These are phyloP conservation scores for Phytophthora ramorum DNA, from an alignment of 352 stramenopile species.

Conservation along the genomic window DNA sequence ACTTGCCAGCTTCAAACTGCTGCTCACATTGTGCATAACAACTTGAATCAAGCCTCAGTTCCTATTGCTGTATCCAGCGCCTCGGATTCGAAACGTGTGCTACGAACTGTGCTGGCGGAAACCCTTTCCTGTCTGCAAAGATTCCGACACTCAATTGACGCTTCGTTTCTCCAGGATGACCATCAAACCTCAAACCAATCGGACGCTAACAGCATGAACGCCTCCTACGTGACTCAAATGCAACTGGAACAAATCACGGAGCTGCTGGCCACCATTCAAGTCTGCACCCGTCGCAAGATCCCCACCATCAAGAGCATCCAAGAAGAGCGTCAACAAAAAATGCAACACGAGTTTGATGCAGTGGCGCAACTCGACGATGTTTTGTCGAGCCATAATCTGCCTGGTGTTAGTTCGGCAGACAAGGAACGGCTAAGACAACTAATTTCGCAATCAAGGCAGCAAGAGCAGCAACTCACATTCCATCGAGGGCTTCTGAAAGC, in stretches of 20 bases:
- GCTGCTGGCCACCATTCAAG: slow-evolving; percentile 15
- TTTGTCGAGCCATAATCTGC: slow-evolving; percentile 16
- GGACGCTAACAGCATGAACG: not conserved
- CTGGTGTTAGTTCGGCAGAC: not conserved
- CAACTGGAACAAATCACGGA: slow-evolving; percentile 18
- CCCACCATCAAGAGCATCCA: slow-evolving; percentile 23
- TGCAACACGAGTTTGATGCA: slow-evolving; percentile 20
- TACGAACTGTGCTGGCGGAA: slow-evolving; percentile 14
- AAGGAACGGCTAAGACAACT: slow-evolving; percentile 11
- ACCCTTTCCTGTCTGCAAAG: slow-evolving; percentile 34
- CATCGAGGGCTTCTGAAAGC: slow-evolving; percentile 34
- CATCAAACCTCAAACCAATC: not conserved
- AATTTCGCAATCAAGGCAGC: slow-evolving; percentile 30
- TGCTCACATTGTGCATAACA: slow-evolving; percentile 22
- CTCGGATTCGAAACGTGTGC: slow-evolving; percentile 5
- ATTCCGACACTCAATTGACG: slow-evolving; percentile 32
- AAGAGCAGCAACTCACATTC: slow-evolving; percentile 47
- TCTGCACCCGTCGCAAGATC: slow-evolving; percentile 12
- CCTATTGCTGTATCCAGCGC: not conserved
- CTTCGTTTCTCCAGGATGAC: slow-evolving; percentile 11
- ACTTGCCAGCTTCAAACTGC: slow-evolving; percentile 32
- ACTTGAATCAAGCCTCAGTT: not conserved
- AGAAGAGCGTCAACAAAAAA: slow-evolving; percentile 7
- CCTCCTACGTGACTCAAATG: not conserved
- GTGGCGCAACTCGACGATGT: slow-evolving; percentile 21